These are phyloP conservation scores for Edaphochlamys debaryana DNA, from an alignment of 139 green algal species.

Conservation along the genomic window DNA sequence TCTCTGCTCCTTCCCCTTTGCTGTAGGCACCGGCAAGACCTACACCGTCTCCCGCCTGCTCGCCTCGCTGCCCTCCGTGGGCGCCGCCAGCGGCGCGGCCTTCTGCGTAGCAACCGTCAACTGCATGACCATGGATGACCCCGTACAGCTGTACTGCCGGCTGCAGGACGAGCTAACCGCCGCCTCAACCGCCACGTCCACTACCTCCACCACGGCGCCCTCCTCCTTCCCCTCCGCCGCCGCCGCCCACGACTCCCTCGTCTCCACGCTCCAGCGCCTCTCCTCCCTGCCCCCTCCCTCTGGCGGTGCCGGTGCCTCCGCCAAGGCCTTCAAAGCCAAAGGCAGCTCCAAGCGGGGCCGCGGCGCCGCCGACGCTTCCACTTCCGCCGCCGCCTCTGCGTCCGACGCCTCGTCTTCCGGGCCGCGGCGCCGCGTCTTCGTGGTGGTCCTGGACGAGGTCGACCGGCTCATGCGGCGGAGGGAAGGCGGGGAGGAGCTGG, in stretches of 20 bases:
- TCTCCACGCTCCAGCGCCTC: neutral
- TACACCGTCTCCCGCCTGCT: constrained; percentile 49
- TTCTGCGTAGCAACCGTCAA: constrained; percentile 44
- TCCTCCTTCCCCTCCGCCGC: neutral
- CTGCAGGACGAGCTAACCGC: constrained; percentile 8
- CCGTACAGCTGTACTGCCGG: constrained; percentile 13
- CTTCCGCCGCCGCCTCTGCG: too few relatives aligned
- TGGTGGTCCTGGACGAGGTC: constrained; percentile 69
- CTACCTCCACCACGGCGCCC: neutral
- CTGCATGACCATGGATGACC: constrained; percentile 48
- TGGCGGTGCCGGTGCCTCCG: too few relatives aligned
- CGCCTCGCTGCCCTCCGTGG: neutral
- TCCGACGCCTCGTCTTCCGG: neutral
- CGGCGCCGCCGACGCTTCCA: neutral
- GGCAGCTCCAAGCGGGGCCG: constrained; percentile 5
- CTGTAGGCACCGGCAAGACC: constrained; percentile 60
- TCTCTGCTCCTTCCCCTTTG: too few relatives aligned
- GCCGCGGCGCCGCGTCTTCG: constrained; percentile 14
- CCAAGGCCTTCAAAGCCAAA: neutral
- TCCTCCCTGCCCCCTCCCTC: neutral
- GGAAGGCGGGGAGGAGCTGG: constrained; percentile 43
- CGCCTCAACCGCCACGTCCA: neutral
- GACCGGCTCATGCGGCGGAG: constrained; percentile 52
- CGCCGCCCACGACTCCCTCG: constrained; percentile 3
- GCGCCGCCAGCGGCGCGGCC: neutral